These are phyloP conservation scores for Elongisporangium prolatum DNA, from an alignment of 352 stramenopile species.

Conservation along the genomic window DNA sequence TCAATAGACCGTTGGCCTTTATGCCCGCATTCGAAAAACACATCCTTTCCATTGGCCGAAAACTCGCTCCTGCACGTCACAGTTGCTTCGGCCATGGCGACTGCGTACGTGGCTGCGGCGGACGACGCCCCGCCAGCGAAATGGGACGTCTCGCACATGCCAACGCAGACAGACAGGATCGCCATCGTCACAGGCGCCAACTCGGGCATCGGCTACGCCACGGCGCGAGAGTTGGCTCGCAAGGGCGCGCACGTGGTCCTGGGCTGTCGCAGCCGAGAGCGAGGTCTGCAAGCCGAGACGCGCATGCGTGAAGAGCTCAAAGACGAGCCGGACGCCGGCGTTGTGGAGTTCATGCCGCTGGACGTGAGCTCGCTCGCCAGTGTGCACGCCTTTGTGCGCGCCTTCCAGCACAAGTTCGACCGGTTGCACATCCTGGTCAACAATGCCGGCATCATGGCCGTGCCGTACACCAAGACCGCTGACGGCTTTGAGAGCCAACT, in stretches of 20 bases:
- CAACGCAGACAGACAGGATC: conserved; percentile 42
- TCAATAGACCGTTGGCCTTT: neutral
- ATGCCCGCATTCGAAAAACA: neutral
- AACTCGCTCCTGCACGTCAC: neutral
- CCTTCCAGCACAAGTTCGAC: conserved; percentile 29
- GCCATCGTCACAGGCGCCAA: conserved; percentile 83
- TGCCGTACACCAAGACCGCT: conserved; percentile 15
- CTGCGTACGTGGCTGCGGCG: neutral
- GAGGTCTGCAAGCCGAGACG: conserved; percentile 22
- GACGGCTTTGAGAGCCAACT: conserved; percentile 56
- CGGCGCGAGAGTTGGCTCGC: conserved; percentile 49
- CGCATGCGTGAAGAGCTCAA: conserved; percentile 19
- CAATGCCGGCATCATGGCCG: conserved; percentile 50
- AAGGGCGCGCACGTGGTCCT: conserved; percentile 68
- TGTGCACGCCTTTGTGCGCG: conserved; percentile 35
- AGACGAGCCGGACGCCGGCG: conserved; percentile 14
- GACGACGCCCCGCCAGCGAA: neutral
- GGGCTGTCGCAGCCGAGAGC: conserved; percentile 55
- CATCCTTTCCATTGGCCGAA: neutral
- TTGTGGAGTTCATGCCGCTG: conserved; percentile 31
- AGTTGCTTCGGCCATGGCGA: neutral
- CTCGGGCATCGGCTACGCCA: conserved; percentile 78
- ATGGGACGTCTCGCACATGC: conserved; percentile 22
- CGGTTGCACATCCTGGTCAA: conserved; percentile 63
- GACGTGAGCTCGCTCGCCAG: conserved; percentile 45